Percentiles rank a stretch among this genome's conserved stretches.
phyloP scores from a whole-genome alignment of 2,329 filamentous ascomycete genomes.

The Phialophora expanda region DNA sequence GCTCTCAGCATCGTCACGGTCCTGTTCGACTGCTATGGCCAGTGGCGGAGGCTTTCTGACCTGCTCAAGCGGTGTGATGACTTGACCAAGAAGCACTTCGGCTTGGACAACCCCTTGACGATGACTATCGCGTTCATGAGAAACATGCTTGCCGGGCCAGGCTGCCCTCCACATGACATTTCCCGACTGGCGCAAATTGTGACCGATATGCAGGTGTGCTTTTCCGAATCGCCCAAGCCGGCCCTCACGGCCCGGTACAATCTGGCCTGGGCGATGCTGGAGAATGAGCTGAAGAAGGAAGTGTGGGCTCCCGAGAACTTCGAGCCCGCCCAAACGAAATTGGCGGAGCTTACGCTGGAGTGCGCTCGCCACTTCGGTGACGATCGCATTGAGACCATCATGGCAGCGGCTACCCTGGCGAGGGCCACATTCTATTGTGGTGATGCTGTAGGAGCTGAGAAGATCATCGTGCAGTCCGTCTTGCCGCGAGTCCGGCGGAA shows the following conservation, averaged over 20 bases:
- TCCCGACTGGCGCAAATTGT: conserved; percentile 18
- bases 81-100: conserved; percentile 19
- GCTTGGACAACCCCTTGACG: conserved; percentile 30
- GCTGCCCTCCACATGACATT: conserved; percentile 22
- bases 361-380: conserved; percentile 25
- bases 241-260: conserved; percentile 30
- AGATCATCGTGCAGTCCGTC: conserved; percentile 23
- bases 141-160: conserved; percentile 17
- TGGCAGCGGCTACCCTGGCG: conserved; percentile 26
- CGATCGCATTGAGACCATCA: conserved; percentile 31
- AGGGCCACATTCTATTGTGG: conserved; percentile 26
- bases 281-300: conserved; percentile 29
- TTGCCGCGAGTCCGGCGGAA: conserved; percentile 23
- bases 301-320: conserved; percentile 11
- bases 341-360: conserved; percentile 18
- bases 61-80: conserved; percentile 25
- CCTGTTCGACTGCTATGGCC: conserved; percentile 31
- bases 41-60: conserved; percentile 17
- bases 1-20: conserved; percentile 25
- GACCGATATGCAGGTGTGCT: conserved; percentile 9
- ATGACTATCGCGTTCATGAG: conserved; percentile 29
- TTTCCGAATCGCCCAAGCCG: conserved; percentile 18
- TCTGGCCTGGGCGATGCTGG: conserved; percentile 32
- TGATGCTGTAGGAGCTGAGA: conserved; percentile 23
- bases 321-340: conserved; percentile 14